Conservation (phyloP, 2,329 filamentous ascomycete genomes). For the Penicillium sp. region DNA sequence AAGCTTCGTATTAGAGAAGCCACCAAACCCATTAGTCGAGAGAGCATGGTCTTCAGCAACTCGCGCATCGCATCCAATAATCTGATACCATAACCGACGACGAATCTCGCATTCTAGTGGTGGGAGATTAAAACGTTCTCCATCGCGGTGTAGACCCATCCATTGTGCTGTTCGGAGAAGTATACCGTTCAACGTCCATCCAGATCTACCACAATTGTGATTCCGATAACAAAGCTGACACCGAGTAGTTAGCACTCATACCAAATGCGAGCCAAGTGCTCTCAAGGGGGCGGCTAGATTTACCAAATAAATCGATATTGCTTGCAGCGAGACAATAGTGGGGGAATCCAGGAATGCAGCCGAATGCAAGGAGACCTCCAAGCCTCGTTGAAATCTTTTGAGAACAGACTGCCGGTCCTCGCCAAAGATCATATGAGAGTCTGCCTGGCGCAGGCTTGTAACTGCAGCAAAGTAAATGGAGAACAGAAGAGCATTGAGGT, state of each 20-base stretch:
- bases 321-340: neutral
- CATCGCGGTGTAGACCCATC: neutral
- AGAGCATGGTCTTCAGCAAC: neutral
- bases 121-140: neutral
- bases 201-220: neutral
- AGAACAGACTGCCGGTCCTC: neutral
- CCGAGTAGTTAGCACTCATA: neutral
- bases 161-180: neutral
- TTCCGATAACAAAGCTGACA: neutral
- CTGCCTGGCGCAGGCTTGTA: neutral
- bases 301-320: neutral
- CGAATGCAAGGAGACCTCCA: neutral
- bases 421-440: neutral
- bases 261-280: neutral
- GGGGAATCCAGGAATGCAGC: neutral
- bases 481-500: neutral
- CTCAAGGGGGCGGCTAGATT: neutral
- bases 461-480: neutral
- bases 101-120: neutral
- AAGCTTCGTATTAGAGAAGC: neutral
- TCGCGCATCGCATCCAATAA: neutral
- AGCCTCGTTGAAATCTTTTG: neutral
- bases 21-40: neutral
- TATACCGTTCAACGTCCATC: neutral
- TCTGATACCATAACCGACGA: neutral